Evolutionary conservation across 2,329 filamentous ascomycete genomes (phyloP), one percentile per base, ranked within the genome.

Genomic region (Arthroderma sp.): DNA sequence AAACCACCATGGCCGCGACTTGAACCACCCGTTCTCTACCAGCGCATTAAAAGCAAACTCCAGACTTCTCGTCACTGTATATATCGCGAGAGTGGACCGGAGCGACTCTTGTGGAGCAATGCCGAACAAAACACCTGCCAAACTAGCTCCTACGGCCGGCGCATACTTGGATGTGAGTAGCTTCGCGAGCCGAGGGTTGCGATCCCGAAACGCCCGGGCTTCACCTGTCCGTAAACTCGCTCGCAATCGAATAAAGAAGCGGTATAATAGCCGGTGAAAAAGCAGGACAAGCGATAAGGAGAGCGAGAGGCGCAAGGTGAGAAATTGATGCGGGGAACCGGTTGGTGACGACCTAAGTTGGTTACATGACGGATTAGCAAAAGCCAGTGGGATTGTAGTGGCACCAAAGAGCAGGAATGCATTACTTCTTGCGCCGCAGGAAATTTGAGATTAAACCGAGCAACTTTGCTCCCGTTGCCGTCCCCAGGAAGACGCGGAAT

Each of bases 1-100:
- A 67, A 83, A 84, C 84, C 84, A 89, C 77, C 78, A 82, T 0
- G 88, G 87, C 53, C 80, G 75, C 53, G 78, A 74, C 56, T 74
- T 75, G 48, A 82, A 68, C 55, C 71, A 78, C 36, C 70, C 71
- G 30, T 83, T 78, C 38, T 82, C 78, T 58, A 94, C 85, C 4
- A 86, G 73, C 15, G 81, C 72, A 61, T 94, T 94, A 72, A 88
- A 96, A 4, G 77, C 72, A 53, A 89, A 91, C 60, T 98, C 89
- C 33, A 93, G 68, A 1, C 86, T 84, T 42, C 86, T 76, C 53
- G 86, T 89, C 49, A 86, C 72, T 45, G 81, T 71, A 59, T 89
- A 93, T 49, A 96, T 85, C 9, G 86, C 81, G 39, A 91, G 74
- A 0, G 84, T 86, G 43, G 89, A 71, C 42, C 91, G 80, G 53